Conservation (phyloP, 495 filamentous ascomycete genomes). For the Thermothielavioides terrestris region DNA sequence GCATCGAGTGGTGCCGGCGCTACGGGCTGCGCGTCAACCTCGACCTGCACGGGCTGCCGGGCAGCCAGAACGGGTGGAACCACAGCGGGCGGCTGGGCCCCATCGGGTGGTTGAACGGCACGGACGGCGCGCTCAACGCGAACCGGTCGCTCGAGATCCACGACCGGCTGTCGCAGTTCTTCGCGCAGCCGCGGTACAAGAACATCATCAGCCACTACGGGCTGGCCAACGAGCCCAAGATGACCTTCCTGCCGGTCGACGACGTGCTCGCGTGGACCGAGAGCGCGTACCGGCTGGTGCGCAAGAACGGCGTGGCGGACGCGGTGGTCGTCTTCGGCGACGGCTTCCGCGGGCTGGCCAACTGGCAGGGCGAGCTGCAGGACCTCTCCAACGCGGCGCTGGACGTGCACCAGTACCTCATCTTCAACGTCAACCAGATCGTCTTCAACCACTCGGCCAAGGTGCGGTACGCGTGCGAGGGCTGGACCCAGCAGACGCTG, state of each 20-base stretch:
- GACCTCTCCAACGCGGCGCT: conserved; percentile 55
- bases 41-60: conserved; percentile 78
- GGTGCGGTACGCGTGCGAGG: conserved; percentile 74
- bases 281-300: conserved; percentile 53
- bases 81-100: conserved; percentile 67
- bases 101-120: conserved; percentile 75
- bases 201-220: conserved; percentile 81
- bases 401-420: conserved; percentile 91
- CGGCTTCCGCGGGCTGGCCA: conserved; percentile 69
- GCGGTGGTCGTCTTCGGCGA: conserved; percentile 66
- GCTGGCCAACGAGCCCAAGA: conserved; percentile 78
- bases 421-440: conserved; percentile 74
- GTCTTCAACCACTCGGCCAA: conserved; percentile 63
- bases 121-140: conserved; percentile 54
- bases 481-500: conserved; percentile 72
- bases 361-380: conserved; percentile 66
- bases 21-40: conserved; percentile 91
- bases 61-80: conserved; percentile 87
- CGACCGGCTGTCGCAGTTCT: conserved; percentile 71
- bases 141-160: conserved; percentile 76
- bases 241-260: conserved; percentile 52
- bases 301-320: conserved; percentile 58
- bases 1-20: conserved; percentile 87
- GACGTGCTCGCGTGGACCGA: conserved; percentile 64
- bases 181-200: conserved; percentile 74